phyloP scores from a whole-genome alignment of 2,329 filamentous ascomycete genomes.

The Verticillium nubilum region DNA sequence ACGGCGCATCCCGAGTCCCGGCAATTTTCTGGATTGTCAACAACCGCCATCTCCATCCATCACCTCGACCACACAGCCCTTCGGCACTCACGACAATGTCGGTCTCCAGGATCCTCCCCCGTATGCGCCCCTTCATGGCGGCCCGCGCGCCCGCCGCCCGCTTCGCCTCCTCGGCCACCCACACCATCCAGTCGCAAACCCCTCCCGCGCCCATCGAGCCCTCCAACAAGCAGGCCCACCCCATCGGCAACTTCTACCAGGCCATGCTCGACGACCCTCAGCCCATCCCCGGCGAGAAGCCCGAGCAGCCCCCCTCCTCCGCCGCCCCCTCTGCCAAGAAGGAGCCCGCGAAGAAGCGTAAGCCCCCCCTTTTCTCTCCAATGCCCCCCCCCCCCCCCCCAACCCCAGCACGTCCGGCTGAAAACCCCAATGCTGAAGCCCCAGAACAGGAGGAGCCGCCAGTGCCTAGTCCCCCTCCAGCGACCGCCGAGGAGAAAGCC shows the following conservation, averaged over 20 bases:
- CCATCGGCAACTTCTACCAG: slow-evolving; percentile 55
- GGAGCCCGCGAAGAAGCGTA: slow-evolving; percentile 16
- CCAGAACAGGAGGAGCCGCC: slow-evolving; percentile 5
- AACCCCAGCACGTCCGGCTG: neutral
- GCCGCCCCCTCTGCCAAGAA: slow-evolving; percentile 7
- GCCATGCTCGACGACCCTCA: slow-evolving; percentile 44
- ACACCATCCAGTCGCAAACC: slow-evolving; percentile 20
- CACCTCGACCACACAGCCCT: neutral
- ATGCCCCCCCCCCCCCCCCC: slow-evolving; percentile 2
- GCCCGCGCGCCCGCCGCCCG: slow-evolving; percentile 14
- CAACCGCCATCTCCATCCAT: neutral
- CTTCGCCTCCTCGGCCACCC: slow-evolving; percentile 21
- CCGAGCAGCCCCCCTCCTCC: slow-evolving; percentile 35
- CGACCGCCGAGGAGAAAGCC: slow-evolving; percentile 46
- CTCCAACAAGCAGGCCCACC: slow-evolving; percentile 32
- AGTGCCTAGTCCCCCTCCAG: slow-evolving; percentile 27
- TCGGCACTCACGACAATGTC: slow-evolving; percentile 16
- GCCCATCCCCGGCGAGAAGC: slow-evolving; percentile 33
- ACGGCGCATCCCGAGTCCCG: neutral
- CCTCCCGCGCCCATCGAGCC: slow-evolving; percentile 19
- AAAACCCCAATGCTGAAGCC: slow-evolving; percentile 14
- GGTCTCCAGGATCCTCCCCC: slow-evolving; percentile 23
- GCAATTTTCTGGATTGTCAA: neutral
- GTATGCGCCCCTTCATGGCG: slow-evolving; percentile 19
- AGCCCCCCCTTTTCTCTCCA: slow-evolving; percentile 10